These are phyloP conservation scores for Ajuga chamaepitys DNA, from an alignment of 257 asterid genomes.

Conservation along the genomic window DNA sequence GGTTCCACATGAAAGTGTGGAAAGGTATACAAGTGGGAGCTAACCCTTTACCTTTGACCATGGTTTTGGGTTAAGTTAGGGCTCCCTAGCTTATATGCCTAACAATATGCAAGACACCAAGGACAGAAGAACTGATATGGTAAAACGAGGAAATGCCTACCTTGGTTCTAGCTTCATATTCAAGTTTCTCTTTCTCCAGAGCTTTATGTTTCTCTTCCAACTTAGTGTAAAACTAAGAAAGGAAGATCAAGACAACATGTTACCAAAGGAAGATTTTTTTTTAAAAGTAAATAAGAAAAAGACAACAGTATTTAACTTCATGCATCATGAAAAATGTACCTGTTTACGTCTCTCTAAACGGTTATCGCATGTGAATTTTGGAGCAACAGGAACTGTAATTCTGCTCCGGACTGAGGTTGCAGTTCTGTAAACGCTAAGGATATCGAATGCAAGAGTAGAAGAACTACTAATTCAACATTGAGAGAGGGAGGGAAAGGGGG, in stretches of 20 bases:
- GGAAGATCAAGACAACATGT: background rate
- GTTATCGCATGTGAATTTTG: constrained; percentile 53
- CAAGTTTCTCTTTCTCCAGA: constrained; percentile 79
- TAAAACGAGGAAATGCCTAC: constrained; percentile 22
- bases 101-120: background rate
- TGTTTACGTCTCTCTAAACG: constrained; percentile 84
- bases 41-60: too few species aligned
- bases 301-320: background rate
- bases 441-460: constrained; percentile 4
- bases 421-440: constrained; percentile 48
- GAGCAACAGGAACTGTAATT: constrained; percentile 89
- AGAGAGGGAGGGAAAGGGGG: background rate
- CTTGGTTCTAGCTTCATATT: constrained; percentile 87
- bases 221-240: constrained; percentile 66
- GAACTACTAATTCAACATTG: background rate
- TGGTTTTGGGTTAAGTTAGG: too few species aligned
- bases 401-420: constrained; percentile 78
- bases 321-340: constrained; percentile 37
- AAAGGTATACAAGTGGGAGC: too few species aligned
- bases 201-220: constrained; percentile 96
- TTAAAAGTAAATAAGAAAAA: background rate
- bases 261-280: background rate
- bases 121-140: background rate
- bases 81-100: too few species aligned
- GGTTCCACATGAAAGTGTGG: too few species aligned